These are phyloP conservation scores for Fusarium caatingaense DNA, from an alignment of 2,329 filamentous ascomycete genomes.

Conservation along the genomic window DNA sequence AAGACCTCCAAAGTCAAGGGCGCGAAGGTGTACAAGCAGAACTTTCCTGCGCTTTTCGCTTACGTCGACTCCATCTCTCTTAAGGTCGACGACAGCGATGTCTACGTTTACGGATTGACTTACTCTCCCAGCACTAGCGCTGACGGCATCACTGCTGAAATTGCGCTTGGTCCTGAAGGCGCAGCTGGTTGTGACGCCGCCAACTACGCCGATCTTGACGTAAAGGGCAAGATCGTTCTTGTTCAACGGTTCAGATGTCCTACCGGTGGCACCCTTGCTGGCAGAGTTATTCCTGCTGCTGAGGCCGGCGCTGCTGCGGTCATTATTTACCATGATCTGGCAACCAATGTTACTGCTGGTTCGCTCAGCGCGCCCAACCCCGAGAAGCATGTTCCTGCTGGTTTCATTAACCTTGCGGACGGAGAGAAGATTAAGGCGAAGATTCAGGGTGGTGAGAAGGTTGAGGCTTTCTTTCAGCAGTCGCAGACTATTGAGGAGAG, in stretches of 20 bases:
- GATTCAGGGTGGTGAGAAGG: slow-evolving; percentile 53
- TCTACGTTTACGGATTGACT: slow-evolving; percentile 38
- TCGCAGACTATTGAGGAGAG: slow-evolving; percentile 41
- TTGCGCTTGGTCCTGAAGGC: slow-evolving; percentile 36
- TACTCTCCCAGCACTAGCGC: slow-evolving; percentile 35
- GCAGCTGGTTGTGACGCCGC: slow-evolving; percentile 39
- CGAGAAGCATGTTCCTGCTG: slow-evolving; percentile 28
- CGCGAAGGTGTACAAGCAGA: slow-evolving; percentile 58
- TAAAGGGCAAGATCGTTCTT: slow-evolving; percentile 44
- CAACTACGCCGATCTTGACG: slow-evolving; percentile 37
- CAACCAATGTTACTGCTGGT: slow-evolving; percentile 36
- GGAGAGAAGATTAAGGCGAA: slow-evolving; percentile 54
- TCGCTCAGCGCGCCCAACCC: slow-evolving; percentile 41
- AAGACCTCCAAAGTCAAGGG: slow-evolving; percentile 55
- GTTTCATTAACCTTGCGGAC: slow-evolving; percentile 49
- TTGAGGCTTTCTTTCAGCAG: slow-evolving; percentile 35
- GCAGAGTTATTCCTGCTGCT: slow-evolving; percentile 36
- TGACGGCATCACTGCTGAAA: slow-evolving; percentile 38
- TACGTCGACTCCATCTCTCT: slow-evolving; percentile 53
- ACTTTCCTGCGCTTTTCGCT: slow-evolving; percentile 62
- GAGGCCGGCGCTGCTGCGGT: slow-evolving; percentile 37
- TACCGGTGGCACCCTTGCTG: slow-evolving; percentile 41
- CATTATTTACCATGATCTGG: slow-evolving; percentile 38
- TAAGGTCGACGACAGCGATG: slow-evolving; percentile 43
- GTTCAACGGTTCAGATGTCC: slow-evolving; percentile 41